Conservation (phyloP, 1,139 yeast species). For the Zygoascus sp. region DNA sequence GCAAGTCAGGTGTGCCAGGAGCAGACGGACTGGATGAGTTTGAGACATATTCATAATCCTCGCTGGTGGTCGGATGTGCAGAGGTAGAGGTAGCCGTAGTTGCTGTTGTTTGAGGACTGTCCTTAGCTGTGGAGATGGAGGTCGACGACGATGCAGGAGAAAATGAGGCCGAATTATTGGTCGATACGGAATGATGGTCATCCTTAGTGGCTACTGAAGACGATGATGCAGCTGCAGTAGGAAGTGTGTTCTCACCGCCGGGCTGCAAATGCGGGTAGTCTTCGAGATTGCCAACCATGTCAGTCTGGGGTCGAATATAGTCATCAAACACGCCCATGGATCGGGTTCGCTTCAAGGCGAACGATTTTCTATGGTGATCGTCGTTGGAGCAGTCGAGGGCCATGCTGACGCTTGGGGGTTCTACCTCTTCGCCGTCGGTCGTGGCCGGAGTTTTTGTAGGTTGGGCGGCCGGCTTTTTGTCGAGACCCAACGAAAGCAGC, state of each 20-base stretch:
- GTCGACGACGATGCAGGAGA: slow-evolving; percentile 6
- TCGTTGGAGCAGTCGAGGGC: slow-evolving; percentile 6
- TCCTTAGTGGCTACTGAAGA: not conserved
- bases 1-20: slow-evolving; percentile 36
- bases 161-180: not conserved
- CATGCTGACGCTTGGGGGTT: slow-evolving; percentile 9
- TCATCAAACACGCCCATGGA: slow-evolving; percentile 79
- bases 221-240: slow-evolving; percentile 1
- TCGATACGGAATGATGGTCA: not conserved
- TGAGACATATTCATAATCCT: slow-evolving; percentile 13
- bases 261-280: slow-evolving; percentile 27
- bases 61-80: not conserved
- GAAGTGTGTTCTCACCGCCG: no score
- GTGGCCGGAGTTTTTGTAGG: not conserved
- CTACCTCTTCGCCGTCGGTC: not conserved
- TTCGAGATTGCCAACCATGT: slow-evolving; percentile 20
- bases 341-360: slow-evolving; percentile 75
- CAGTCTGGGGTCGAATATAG: slow-evolving; percentile 37
- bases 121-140: slow-evolving; percentile 1
- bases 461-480: not conserved
- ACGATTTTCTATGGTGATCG: slow-evolving; percentile 60
- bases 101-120: slow-evolving; percentile 7
- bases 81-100: slow-evolving; percentile 3
- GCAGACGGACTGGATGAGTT: slow-evolving; percentile 14
- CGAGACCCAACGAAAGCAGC: slow-evolving; percentile 9